Evolutionary conservation across 495 filamentous ascomycete genomes (phyloP).

Genomic region (Baudoinia panamericana): DNA sequence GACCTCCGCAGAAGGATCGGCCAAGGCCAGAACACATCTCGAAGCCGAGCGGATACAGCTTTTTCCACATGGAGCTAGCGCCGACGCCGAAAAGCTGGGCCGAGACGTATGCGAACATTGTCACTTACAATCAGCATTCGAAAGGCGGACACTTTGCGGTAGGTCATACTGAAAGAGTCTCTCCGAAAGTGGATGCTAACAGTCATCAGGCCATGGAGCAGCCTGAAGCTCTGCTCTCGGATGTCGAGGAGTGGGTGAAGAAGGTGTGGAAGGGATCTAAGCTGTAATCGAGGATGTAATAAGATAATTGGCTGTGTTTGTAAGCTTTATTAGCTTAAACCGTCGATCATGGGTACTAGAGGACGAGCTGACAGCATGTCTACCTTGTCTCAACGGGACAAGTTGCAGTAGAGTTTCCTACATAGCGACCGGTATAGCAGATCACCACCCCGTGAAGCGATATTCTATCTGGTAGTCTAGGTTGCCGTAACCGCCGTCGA

Average conservation of each 20-base stretch:
- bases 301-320: background rate
- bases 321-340: too few relatives aligned
- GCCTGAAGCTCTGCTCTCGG: constrained; percentile 40
- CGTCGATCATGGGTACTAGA: too few relatives aligned
- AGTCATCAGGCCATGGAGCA: constrained; percentile 36
- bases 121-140: constrained; percentile 36
- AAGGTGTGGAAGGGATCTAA: constrained; percentile 25
- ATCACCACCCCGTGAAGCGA: constrained; percentile 10
- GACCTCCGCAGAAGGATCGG: background rate
- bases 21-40: background rate
- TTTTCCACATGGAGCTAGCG: constrained; percentile 42
- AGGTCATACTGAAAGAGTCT: background rate
- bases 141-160: constrained; percentile 31
- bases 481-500: background rate
- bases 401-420: too few relatives aligned
- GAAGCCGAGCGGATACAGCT: constrained; percentile 48
- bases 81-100: constrained; percentile 40
- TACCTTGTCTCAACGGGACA: too few relatives aligned
- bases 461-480: background rate
- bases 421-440: too few relatives aligned
- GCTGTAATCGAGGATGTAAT: background rate
- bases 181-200: background rate
- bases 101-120: constrained; percentile 36
- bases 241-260: constrained; percentile 44
- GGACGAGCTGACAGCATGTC: too few relatives aligned